Base-by-base conservation (phyloP, 257 asterid genomes). In the Rehmannia glutinosa region DNA sequence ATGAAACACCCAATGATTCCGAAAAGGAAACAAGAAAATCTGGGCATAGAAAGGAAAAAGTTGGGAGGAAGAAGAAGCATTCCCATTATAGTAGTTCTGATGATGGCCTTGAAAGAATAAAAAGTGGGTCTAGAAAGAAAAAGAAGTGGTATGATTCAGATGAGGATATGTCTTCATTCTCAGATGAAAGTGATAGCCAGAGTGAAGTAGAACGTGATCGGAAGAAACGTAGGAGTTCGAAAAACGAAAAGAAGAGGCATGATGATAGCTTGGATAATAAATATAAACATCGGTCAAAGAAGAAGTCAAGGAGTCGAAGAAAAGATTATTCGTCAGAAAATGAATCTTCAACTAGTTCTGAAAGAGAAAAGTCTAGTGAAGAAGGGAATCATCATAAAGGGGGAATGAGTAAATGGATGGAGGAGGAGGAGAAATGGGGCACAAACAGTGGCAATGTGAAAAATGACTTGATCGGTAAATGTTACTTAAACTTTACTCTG, bases 131-230 rank as follows among this genome's bases (percentile, higher is more conserved):
- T 13, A 79, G 81, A 65, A 84, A 78, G 89, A 88, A 90, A 72
- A 87, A 84, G 73, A 92, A 90, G 68, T 88, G 97, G 99, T 86
- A 90, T 74, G 85, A 81, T 58, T 79, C 94, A n/a, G 87, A 88
- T 42, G 96, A 89, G 61, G 97, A 78, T 33, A 52, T 79, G 51
- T 80, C 96, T 73, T 79, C 88, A 3, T 21, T 6, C 75, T 81
- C 92, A 19, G 87, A 80, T 57, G 70, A 51, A 24, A 78, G 90
- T 80, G 72, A 52, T 15, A 74, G 83, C 74, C 73, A 69, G 35
- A 67, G 63, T 66, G 87, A 73, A 69, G 70, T 78, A 33, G 87
- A 73, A 15, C 21, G 30, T 54, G 77, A 71, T n/a, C 70, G 15
- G 53, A 83, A 81, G 77, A 82, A 72, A 15, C 76, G 7, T 20